Percentiles rank a stretch among this genome's conserved stretches.
These are phyloP conservation scores for Phaffia rhodozyma DNA, from an alignment of 1,284 basidiomycete species.

Conservation along the genomic window DNA sequence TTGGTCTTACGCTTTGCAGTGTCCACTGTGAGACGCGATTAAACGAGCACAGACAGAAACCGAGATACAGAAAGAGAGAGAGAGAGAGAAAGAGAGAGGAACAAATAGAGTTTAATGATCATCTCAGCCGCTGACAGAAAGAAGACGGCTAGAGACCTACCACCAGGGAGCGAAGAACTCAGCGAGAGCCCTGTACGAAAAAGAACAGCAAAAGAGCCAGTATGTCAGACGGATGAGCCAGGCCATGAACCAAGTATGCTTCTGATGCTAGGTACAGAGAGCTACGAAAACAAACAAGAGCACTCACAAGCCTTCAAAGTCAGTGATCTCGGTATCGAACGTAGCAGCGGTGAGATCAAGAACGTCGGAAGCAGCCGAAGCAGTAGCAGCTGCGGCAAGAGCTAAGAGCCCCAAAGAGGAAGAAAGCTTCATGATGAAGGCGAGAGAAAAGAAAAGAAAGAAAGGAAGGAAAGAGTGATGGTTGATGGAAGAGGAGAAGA, in stretches of 20 bases:
- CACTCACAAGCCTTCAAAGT: slow-evolving; percentile 45
- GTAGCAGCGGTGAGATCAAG: slow-evolving; percentile 55
- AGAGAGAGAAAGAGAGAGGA: background rate
- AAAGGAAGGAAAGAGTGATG: background rate
- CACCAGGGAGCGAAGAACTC: slow-evolving; percentile 46
- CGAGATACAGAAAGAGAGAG: too few relatives aligned
- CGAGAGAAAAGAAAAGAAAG: background rate
- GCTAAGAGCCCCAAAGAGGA: slow-evolving; percentile 35
- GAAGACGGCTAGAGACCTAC: background rate
- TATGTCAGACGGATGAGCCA: too few relatives aligned
- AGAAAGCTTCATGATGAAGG: background rate
- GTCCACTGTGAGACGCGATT: slow-evolving; percentile 19
- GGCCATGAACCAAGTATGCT: too few relatives aligned
- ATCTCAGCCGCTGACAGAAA: background rate
- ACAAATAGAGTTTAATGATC: background rate
- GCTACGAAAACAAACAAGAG: too few relatives aligned
- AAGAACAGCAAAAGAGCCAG: too few relatives aligned
- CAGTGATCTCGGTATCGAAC: slow-evolving; percentile 58
- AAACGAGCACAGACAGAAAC: too few relatives aligned
- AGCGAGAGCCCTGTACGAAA: slow-evolving; percentile 50
- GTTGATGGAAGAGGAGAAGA: too few relatives aligned
- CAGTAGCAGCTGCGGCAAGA: slow-evolving; percentile 44
- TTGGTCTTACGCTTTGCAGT: slow-evolving; percentile 33
- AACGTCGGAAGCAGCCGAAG: slow-evolving; percentile 62
- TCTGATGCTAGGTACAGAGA: too few relatives aligned